Evolutionary conservation across 2,329 filamentous ascomycete genomes (phyloP), one percentile per base, ranked within the genome.

Genomic region (Nemania diffusa): DNA sequence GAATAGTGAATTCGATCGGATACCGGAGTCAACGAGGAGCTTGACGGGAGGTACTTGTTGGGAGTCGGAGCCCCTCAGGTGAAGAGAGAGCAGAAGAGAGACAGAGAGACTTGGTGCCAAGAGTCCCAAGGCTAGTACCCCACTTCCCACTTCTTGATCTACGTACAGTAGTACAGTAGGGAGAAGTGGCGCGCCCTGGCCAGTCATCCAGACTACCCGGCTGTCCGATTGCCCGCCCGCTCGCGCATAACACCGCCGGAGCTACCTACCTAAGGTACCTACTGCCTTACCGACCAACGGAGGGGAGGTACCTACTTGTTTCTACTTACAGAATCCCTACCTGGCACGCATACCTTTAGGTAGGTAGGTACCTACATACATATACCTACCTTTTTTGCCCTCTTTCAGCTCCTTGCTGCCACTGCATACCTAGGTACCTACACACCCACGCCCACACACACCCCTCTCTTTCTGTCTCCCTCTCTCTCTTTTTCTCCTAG

Each of bases 11-110:
- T 57, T 61, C 15, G 57, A 59, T 65, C 62, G 26, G 57, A 58
- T 51, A 65, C 20, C 42, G 62, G 62, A 65, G 57, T 34, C 62
- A 52, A 51, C 44, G 57, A 57, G 42, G 57, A 57, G 42, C 56
- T 64, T 37, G 11, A 50, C 44, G 20, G n/a, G 44, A 46, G 24
- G 57, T 9, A 40, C 42, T 32, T 57, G 8, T 6, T 27, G 9
- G 5, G 7, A 20, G 22, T 58, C 27, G 46, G 13, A 6, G 34
- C 34, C 29, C 9, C 15, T 40, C 15, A 7, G 15, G 42, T 46
- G 27, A 51, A 40, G 32, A n/a, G 58, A 17, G 1, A 32, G 29
- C 15, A 22, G 42, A 20, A 52, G 32, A 42, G 22, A 52, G 32
- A 13, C 6, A 48, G 15, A 42, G 40, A 42, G 17, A 24, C 44